Percentiles rank a stretch among this genome's conserved stretches.
Evolutionary conservation across 192 early-diverging fungal species (phyloP).

Genomic region (Entomortierella chlamydospora): DNA sequence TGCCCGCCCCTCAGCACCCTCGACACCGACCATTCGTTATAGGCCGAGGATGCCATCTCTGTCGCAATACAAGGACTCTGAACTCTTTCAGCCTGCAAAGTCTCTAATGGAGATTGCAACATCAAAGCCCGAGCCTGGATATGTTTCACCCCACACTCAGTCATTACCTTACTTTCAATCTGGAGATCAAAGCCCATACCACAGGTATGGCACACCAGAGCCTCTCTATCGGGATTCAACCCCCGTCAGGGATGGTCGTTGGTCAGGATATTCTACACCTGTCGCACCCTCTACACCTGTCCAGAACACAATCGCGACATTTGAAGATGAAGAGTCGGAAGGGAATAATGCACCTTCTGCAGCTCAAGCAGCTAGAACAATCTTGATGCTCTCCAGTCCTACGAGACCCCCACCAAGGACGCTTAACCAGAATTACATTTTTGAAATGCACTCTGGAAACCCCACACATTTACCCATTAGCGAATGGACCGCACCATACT

Average conservation of each 20-base stretch:
- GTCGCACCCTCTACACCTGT: neutral
- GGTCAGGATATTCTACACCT: slow-evolving; percentile 21
- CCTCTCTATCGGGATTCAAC: slow-evolving; percentile 28
- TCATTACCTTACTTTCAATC: neutral
- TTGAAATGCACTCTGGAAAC: slow-evolving; percentile 22
- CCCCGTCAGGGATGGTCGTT: slow-evolving; percentile 12
- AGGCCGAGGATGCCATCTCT: slow-evolving; percentile 30
- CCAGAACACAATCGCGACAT: slow-evolving; percentile 2
- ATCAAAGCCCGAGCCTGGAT: slow-evolving; percentile 42
- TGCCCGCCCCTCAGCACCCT: slow-evolving; percentile 5
- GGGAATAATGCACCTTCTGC: slow-evolving; percentile 25
- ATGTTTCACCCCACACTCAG: slow-evolving; percentile 11
- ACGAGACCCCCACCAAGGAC: slow-evolving; percentile 27
- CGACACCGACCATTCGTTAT: slow-evolving; percentile 12
- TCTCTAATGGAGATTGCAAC: slow-evolving; percentile 47
- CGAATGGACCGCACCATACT: slow-evolving; percentile 41
- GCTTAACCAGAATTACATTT: slow-evolving; percentile 25
- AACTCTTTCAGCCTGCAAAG: slow-evolving; percentile 41
- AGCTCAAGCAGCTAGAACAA: slow-evolving; percentile 43
- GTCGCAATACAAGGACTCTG: slow-evolving; percentile 46
- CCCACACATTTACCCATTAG: slow-evolving; percentile 19
- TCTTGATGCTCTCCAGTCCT: slow-evolving; percentile 54
- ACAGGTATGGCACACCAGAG: slow-evolving; percentile 10
- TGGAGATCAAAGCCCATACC: slow-evolving; percentile 2
- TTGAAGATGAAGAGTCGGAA: slow-evolving; percentile 25